These are phyloP conservation scores for Leccinum angustisporum DNA, from an alignment of 1,284 basidiomycete species.

Conservation along the genomic window DNA sequence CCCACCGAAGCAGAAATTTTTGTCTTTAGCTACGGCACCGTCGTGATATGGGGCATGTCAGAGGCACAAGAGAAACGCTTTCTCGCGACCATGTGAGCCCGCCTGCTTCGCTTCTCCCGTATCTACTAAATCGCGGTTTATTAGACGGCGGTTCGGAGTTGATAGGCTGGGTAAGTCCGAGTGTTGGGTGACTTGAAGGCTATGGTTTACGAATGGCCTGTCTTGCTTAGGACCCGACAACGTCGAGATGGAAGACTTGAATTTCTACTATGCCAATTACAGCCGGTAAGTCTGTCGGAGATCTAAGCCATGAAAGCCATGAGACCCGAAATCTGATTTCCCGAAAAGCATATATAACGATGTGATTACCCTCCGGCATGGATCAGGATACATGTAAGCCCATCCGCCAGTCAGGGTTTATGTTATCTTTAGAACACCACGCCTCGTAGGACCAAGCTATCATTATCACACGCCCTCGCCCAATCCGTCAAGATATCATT, in stretches of 20 bases:
- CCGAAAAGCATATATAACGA: constrained; percentile 89
- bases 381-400: constrained; percentile 91
- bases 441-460: constrained; percentile 83
- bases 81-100: constrained; percentile 79
- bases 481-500: constrained; percentile 97
- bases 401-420: constrained; percentile 13
- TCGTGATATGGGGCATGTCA: constrained; percentile 98
- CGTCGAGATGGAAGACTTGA: constrained; percentile 94
- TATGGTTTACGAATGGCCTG: constrained; percentile 9
- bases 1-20: constrained; percentile 85
- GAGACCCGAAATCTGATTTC: constrained; percentile 5
- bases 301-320: constrained; percentile 5
- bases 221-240: constrained; percentile 64
- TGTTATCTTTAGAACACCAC: constrained; percentile 19
- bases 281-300: constrained; percentile 59
- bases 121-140: constrained; percentile 15
- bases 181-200: background rate
- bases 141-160: constrained; percentile 88
- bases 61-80: constrained; percentile 89
- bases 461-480: constrained; percentile 90
- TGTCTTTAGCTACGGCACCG: constrained; percentile 90
- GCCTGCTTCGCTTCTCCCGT: constrained; percentile 3
- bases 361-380: constrained; percentile 92
- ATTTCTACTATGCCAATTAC: constrained; percentile 97
- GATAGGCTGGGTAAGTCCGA: constrained; percentile 71